Conservation (phyloP, 2,329 filamentous ascomycete genomes). For the Chaetomium sp. region DNA sequence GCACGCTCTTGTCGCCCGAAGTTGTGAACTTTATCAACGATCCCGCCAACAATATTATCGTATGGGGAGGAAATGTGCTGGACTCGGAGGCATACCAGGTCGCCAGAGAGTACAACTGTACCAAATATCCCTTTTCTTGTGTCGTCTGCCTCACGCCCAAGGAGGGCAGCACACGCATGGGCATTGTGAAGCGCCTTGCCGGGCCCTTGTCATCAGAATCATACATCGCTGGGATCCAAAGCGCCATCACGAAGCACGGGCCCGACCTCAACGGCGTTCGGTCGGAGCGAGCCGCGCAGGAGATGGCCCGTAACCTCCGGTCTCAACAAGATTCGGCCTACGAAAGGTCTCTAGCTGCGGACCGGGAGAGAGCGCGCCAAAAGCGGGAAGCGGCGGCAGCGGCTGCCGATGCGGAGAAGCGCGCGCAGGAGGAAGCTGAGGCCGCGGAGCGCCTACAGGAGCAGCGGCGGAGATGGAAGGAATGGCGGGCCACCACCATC, state of each 20-base stretch:
- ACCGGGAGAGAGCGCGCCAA: conserved; percentile 79
- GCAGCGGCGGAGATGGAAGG: conserved; percentile 68
- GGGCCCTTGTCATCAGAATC: conserved; percentile 70
- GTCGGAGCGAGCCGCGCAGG: conserved; percentile 75
- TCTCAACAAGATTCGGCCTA: conserved; percentile 91
- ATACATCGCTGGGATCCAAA: conserved; percentile 75
- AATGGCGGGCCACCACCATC: conserved; percentile 74
- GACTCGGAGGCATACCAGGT: conserved; percentile 96
- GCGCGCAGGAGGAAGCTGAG: conserved; percentile 61
- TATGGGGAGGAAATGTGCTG: conserved; percentile 92
- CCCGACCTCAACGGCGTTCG: conserved; percentile 73
- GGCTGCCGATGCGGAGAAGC: conserved; percentile 66
- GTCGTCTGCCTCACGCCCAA: conserved; percentile 85
- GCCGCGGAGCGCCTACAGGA: conserved; percentile 56
- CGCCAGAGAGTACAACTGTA: conserved; percentile 81
- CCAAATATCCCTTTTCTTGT: conserved; percentile 88
- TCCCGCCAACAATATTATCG: conserved; percentile 73
- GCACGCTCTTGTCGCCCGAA: conserved; percentile 77
- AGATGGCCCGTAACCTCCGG: conserved; percentile 78
- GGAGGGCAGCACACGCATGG: conserved; percentile 85
- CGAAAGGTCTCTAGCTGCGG: conserved; percentile 83
- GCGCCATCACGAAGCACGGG: conserved; percentile 74
- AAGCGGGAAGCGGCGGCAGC: conserved; percentile 74
- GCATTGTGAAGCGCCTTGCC: conserved; percentile 75
- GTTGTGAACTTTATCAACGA: conserved; percentile 75